These are phyloP conservation scores for Kernera saxatilis DNA, from an alignment of 345 rosid species.

Conservation along the genomic window DNA sequence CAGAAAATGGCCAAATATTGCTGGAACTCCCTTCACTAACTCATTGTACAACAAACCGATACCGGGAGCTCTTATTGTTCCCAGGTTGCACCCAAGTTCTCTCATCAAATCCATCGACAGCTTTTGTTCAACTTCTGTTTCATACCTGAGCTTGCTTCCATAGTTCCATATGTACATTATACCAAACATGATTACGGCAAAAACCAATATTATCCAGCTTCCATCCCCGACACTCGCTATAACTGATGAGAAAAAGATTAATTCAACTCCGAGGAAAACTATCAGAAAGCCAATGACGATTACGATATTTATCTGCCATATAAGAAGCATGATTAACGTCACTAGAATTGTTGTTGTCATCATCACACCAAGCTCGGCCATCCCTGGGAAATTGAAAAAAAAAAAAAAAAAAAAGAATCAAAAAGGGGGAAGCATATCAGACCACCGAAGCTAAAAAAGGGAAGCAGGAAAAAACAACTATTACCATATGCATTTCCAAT, in stretches of 20 bases:
- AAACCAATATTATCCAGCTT: slow-evolving; percentile 94
- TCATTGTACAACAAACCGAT: slow-evolving; percentile 95
- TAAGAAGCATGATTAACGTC: slow-evolving; percentile 95
- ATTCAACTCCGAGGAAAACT: slow-evolving; percentile 78
- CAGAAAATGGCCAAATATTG: slow-evolving; percentile 94
- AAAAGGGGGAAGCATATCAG: background rate
- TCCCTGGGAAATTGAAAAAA: slow-evolving; percentile 47
- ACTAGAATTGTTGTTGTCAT: slow-evolving; percentile 94
- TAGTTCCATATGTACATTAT: slow-evolving; percentile 94
- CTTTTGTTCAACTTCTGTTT: slow-evolving; percentile 95
- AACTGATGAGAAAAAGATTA: slow-evolving; percentile 84
- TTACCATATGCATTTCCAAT: slow-evolving; percentile 99
- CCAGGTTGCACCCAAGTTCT: slow-evolving; percentile 87
- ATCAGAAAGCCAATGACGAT: slow-evolving; percentile 59
- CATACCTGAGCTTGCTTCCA: slow-evolving; percentile 95
- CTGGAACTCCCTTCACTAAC: slow-evolving; percentile 89
- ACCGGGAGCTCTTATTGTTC: slow-evolving; percentile 97
- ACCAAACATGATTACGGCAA: slow-evolving; percentile 76
- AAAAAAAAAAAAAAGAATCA: background rate
- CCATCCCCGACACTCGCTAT: slow-evolving; percentile 76
- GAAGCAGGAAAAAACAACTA: background rate
- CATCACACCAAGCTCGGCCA: slow-evolving; percentile 98
- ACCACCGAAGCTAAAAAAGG: slow-evolving; percentile 21
- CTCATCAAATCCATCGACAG: slow-evolving; percentile 90
- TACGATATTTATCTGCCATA: slow-evolving; percentile 94